A percentile compares a stretch with the other conserved stretches of the same genome.
Evolutionary conservation across 805 yeast genomes (phyloP).

Genomic region (Priceomyces melissophilus): DNA sequence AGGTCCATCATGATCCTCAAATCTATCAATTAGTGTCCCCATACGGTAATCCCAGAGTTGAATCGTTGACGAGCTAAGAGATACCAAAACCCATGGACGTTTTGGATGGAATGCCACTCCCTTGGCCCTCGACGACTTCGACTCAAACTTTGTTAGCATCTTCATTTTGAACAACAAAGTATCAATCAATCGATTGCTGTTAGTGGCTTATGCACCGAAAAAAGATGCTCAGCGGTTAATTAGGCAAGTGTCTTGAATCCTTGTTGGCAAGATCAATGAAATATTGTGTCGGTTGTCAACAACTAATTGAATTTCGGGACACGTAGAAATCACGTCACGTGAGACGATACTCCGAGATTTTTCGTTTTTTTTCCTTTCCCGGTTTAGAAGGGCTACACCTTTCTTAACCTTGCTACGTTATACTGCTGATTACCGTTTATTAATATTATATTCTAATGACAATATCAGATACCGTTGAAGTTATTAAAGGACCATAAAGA

Average conservation of each 20-base stretch:
- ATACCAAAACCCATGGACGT: slow-evolving; percentile 94
- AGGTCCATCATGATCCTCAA: slow-evolving; percentile 98
- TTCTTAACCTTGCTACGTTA: not conserved
- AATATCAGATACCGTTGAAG: not conserved
- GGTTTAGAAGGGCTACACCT: not conserved
- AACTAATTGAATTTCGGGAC: slow-evolving; percentile 5
- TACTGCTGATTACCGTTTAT: not conserved
- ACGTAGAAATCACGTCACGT: slow-evolving; percentile 3
- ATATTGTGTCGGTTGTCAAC: slow-evolving; percentile 4
- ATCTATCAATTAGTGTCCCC: slow-evolving; percentile 95
- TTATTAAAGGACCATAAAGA: not conserved
- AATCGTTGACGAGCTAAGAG: slow-evolving; percentile 95
- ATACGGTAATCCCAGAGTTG: slow-evolving; percentile 99
- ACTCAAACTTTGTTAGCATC: slow-evolving; percentile 81
- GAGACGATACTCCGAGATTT: not conserved
- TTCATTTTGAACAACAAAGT: slow-evolving; percentile 52
- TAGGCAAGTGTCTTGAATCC: no score
- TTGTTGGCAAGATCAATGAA: slow-evolving; percentile 1
- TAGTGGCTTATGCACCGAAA: not conserved
- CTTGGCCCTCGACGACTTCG: slow-evolving; percentile 96
- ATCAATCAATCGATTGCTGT: slow-evolving; percentile 4
- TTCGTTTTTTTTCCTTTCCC: not conserved
- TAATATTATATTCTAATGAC: slow-evolving; percentile 2
- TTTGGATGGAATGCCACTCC: slow-evolving; percentile 97
- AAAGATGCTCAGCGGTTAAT: no score